phyloP scores from a whole-genome alignment of 2,329 filamentous ascomycete genomes.

The Ambrosiella beaveri region DNA sequence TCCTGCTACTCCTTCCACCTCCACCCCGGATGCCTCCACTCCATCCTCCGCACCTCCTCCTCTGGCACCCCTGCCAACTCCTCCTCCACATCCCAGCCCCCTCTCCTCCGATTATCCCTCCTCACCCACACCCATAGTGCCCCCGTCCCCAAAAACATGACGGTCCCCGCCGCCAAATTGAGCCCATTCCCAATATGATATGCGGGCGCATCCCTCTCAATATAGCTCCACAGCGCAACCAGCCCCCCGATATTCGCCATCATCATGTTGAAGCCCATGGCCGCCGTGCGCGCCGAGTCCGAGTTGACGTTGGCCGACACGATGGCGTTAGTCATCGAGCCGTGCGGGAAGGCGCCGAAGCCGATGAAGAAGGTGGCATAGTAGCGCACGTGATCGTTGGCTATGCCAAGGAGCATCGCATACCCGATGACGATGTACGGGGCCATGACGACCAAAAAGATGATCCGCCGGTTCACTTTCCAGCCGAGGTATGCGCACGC shows the following conservation, averaged over 20 bases:
- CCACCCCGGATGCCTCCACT: constrained; percentile 52
- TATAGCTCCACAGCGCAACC: constrained; percentile 46
- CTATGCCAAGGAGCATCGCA: constrained; percentile 43
- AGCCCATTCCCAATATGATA: constrained; percentile 55
- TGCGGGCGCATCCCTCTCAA: constrained; percentile 44
- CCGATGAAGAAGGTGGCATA: constrained; percentile 48
- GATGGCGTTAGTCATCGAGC: constrained; percentile 44
- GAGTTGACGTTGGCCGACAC: constrained; percentile 47
- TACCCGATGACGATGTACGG: constrained; percentile 46
- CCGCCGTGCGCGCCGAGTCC: constrained; percentile 44
- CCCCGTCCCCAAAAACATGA: constrained; percentile 34
- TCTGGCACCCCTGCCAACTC: constrained; percentile 38
- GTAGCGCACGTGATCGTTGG: constrained; percentile 32
- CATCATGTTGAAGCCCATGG: constrained; percentile 37
- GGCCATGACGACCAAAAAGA: constrained; percentile 37
- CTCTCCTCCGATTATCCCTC: constrained; percentile 42
- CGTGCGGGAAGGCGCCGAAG: constrained; percentile 41
- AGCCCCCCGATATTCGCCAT: constrained; percentile 48
- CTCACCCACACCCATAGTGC: constrained; percentile 42
- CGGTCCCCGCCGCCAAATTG: constrained; percentile 45
- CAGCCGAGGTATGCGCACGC: constrained; percentile 39
- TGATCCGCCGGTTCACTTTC: constrained; percentile 34
- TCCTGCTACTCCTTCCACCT: constrained; percentile 25
- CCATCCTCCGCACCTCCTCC: constrained; percentile 39
- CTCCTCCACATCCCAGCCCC: constrained; percentile 34